Conservation (phyloP, 176 grass and related monocot species). For the Triticum monococcum region DNA sequence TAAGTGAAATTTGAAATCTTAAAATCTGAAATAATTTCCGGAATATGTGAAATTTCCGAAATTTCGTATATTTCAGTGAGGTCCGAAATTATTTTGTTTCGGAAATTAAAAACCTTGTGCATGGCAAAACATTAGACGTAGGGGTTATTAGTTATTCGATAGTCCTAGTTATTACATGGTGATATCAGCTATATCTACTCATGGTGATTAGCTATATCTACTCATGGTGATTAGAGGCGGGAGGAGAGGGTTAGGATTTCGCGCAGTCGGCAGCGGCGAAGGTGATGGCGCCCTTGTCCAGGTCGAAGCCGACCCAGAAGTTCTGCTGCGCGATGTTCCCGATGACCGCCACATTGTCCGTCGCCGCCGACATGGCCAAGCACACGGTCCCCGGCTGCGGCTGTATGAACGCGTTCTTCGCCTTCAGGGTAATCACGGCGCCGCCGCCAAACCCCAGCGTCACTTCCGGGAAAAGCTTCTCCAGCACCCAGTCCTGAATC, state of each 20-base stretch:
- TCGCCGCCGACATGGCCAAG: slow-evolving; percentile 19
- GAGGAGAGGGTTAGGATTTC: neutral
- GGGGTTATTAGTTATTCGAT: too few species aligned
- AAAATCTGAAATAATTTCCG: too few species aligned
- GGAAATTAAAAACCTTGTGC: too few species aligned
- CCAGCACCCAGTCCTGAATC: neutral
- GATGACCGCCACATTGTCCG: slow-evolving; percentile 12
- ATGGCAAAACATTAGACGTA: too few species aligned
- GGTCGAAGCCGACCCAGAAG: slow-evolving; percentile 59
- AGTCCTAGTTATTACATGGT: too few species aligned
- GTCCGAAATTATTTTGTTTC: too few species aligned
- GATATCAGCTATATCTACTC: neutral
- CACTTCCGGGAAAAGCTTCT: slow-evolving; percentile 36
- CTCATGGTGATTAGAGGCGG: neutral
- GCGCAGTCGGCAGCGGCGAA: slow-evolving; percentile 53
- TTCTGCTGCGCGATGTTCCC: slow-evolving; percentile 69
- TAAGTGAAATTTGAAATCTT: too few species aligned
- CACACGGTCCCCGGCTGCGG: slow-evolving; percentile 32
- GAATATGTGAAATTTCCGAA: too few species aligned
- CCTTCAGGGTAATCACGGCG: slow-evolving; percentile 29
- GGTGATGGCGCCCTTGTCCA: slow-evolving; percentile 44
- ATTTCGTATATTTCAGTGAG: too few species aligned
- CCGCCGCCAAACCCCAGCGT: slow-evolving; percentile 36
- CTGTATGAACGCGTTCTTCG: slow-evolving; percentile 34
- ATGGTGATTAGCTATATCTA: neutral